These are phyloP conservation scores for Tetradesmus obliquus DNA, from an alignment of 139 green algal species.

Conservation along the genomic window DNA sequence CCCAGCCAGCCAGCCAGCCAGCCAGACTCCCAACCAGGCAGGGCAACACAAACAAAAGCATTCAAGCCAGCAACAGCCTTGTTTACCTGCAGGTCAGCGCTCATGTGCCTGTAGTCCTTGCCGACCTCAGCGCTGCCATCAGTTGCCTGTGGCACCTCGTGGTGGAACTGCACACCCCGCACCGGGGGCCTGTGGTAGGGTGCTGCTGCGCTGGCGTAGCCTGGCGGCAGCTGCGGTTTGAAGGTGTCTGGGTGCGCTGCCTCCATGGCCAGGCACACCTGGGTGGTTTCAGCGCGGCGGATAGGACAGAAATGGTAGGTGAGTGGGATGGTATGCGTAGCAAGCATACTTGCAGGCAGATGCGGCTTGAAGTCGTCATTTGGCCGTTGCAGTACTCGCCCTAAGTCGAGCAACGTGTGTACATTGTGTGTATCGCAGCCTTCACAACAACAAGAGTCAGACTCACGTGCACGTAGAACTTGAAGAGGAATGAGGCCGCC, in stretches of 20 bases:
- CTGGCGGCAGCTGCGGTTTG: conserved; percentile 22
- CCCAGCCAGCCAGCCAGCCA: background rate
- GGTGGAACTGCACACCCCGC: conserved; percentile 88
- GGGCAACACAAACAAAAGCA: background rate
- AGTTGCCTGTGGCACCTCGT: conserved; percentile 49
- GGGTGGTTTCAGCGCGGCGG: background rate
- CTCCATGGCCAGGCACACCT: conserved; percentile 33
- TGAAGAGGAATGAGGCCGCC: conserved; percentile 92
- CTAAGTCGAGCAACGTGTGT: too few species aligned
- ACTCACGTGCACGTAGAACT: conserved; percentile 80
- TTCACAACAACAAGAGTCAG: too few species aligned
- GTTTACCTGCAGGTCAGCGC: conserved; percentile 81
- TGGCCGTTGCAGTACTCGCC: too few species aligned
- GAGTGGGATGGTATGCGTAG: too few species aligned
- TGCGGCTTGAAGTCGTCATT: conserved; percentile 9
- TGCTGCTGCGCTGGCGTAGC: conserved; percentile 1
- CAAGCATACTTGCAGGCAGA: too few species aligned
- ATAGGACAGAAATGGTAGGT: too few species aligned
- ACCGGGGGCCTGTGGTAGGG: conserved; percentile 63
- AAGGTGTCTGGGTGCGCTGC: conserved; percentile 17
- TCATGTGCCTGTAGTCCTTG: conserved; percentile 83
- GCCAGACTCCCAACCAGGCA: background rate
- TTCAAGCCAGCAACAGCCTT: background rate
- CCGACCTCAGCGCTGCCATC: conserved; percentile 76
- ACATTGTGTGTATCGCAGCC: too few species aligned